Percentiles rank a stretch among this genome's conserved stretches.
Conservation (phyloP, 2,329 filamentous ascomycete genomes). For the Cytospora piceicola region DNA sequence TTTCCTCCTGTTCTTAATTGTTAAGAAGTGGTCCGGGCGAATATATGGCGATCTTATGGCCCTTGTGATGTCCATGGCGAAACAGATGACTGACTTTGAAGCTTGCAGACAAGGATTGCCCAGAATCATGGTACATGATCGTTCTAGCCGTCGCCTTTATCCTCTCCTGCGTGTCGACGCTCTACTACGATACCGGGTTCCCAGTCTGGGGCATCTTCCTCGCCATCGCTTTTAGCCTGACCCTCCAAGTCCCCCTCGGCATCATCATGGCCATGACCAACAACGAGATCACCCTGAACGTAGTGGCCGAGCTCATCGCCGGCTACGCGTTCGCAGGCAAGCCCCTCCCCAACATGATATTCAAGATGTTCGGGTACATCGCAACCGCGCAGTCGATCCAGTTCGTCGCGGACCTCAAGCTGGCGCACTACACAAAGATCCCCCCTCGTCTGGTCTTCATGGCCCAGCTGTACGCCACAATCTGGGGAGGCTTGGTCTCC, state of each 20-base stretch:
- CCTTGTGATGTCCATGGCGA: constrained; percentile 30
- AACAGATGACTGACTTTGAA: neutral
- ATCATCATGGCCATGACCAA: constrained; percentile 51
- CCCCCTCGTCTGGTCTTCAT: constrained; percentile 63
- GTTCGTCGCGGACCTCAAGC: constrained; percentile 46
- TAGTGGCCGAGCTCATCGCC: constrained; percentile 54
- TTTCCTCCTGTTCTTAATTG: neutral
- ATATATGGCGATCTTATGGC: constrained; percentile 35
- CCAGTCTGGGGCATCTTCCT: constrained; percentile 47
- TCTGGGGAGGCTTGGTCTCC: constrained; percentile 56
- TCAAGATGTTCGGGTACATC: constrained; percentile 46
- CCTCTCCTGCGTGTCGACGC: constrained; percentile 39
- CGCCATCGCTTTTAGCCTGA: constrained; percentile 45
- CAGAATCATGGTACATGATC: constrained; percentile 39
- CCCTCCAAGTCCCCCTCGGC: constrained; percentile 50
- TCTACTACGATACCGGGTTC: constrained; percentile 45
- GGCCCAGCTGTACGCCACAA: constrained; percentile 62
- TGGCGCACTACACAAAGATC: constrained; percentile 59
- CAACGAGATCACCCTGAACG: constrained; percentile 47
- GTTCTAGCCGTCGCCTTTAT: constrained; percentile 38
- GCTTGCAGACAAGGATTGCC: constrained; percentile 12
- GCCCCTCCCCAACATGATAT: constrained; percentile 52
- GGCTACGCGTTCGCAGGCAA: constrained; percentile 48
- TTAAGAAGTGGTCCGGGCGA: too few species aligned
- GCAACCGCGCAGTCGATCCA: constrained; percentile 54